Percentiles rank a stretch among this genome's conserved stretches.
These are phyloP conservation scores for Lagerstroemia speciosa DNA, from an alignment of 345 rosid species.

Conservation along the genomic window DNA sequence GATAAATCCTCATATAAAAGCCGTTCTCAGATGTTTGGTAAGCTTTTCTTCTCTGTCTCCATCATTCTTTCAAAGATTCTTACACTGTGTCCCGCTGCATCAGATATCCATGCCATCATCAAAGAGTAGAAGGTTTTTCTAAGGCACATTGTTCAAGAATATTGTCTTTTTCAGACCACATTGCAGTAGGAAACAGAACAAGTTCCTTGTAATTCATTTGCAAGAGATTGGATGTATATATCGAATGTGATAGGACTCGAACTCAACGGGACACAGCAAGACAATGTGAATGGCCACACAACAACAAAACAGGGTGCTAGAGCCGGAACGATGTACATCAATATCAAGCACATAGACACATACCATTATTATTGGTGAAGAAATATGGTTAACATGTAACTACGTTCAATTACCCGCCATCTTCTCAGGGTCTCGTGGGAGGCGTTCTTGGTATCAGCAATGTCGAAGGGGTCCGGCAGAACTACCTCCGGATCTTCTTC, in stretches of 20 bases:
- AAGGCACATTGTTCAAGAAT: background rate
- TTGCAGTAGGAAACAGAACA: background rate
- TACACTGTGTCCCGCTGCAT: background rate
- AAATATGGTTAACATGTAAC: background rate
- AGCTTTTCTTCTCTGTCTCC: background rate
- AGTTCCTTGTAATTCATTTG: background rate
- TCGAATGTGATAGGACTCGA: too few relatives aligned
- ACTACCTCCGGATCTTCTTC: constrained; percentile 22
- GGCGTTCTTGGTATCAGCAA: constrained; percentile 61
- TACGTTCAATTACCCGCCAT: constrained; percentile 58
- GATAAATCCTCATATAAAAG: background rate
- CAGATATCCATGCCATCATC: background rate
- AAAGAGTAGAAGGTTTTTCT: background rate
- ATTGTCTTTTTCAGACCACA: background rate
- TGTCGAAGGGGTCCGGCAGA: constrained; percentile 55
- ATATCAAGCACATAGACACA: background rate
- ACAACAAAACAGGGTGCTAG: background rate
- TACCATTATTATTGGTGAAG: background rate
- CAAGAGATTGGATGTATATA: background rate
- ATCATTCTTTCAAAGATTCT: background rate
- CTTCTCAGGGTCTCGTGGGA: constrained; percentile 53
- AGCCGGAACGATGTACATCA: background rate
- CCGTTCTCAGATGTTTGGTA: background rate
- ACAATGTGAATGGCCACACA: background rate
- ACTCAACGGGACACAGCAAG: background rate